A percentile compares a stretch with the other conserved stretches of the same genome.
Evolutionary conservation across 768 basidiomycete species (phyloP).

Genomic region (Kwoniella dendrophila): DNA sequence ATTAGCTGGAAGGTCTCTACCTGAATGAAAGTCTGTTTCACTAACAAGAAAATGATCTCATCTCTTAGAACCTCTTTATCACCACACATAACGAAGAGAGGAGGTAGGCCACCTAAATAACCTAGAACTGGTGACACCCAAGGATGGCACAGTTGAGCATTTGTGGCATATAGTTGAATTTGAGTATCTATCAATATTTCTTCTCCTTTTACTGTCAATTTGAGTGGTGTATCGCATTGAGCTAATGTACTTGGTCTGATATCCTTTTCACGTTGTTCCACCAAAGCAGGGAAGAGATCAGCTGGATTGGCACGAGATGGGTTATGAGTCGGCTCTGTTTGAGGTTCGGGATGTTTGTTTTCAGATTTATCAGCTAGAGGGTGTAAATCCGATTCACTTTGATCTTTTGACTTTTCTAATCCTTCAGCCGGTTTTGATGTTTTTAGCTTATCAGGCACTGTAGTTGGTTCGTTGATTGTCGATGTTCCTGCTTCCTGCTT

Average conservation of each 20-base stretch:
- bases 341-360: slow-evolving; percentile 42
- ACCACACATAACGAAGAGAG: slow-evolving; percentile 78
- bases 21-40: slow-evolving; percentile 7
- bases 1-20: slow-evolving; percentile 1
- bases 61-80: slow-evolving; percentile 91
- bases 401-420: slow-evolving; percentile 14
- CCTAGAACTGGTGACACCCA: slow-evolving; percentile 72
- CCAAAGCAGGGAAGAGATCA: slow-evolving; percentile 20
- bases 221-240: slow-evolving; percentile 39
- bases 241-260: slow-evolving; percentile 35
- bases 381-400: slow-evolving; percentile 31
- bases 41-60: slow-evolving; percentile 78
- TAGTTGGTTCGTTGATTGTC: slow-evolving; percentile 1
- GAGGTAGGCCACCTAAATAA: slow-evolving; percentile 88
- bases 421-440: slow-evolving; percentile 20
- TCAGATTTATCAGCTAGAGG: slow-evolving; percentile 38
- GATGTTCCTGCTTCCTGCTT: background rate
- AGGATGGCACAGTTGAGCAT: slow-evolving; percentile 62
- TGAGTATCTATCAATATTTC: slow-evolving; percentile 61
- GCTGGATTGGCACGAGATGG: slow-evolving; percentile 51
- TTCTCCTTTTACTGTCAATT: slow-evolving; percentile 54
- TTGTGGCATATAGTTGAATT: slow-evolving; percentile 83
- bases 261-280: slow-evolving; percentile 16
- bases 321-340: slow-evolving; percentile 29
- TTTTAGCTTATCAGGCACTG: slow-evolving; percentile 22